These are phyloP conservation scores for Wickerhamomyces alni DNA, from an alignment of 805 yeast genomes.

Conservation along the genomic window DNA sequence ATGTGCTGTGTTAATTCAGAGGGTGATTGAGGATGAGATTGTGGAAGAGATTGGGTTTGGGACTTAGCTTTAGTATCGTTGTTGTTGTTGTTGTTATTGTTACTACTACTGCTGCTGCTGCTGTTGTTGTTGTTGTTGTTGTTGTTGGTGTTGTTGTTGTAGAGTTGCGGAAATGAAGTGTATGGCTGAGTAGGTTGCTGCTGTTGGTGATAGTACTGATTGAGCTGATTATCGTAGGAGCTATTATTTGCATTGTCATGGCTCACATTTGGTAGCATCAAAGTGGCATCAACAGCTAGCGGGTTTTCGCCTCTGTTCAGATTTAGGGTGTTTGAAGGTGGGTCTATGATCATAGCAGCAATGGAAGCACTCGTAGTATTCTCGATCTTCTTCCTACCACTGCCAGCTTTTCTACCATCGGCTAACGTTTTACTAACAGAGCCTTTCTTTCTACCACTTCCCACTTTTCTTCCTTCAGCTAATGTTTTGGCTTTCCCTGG, in stretches of 20 bases:
- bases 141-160: background rate
- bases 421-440: constrained; percentile 19
- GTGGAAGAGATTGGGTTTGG: background rate
- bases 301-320: background rate
- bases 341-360: background rate
- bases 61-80: background rate
- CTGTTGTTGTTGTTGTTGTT: constrained; percentile 1
- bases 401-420: constrained; percentile 21
- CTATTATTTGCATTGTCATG: background rate
- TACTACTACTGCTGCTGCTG: too few species aligned
- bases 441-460: constrained; percentile 24
- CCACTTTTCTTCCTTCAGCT: constrained; percentile 24
- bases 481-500: constrained; percentile 24
- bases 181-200: background rate
- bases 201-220: background rate
- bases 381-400: constrained; percentile 19
- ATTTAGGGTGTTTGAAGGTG: background rate
- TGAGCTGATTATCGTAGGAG: background rate
- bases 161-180: background rate
- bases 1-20: background rate
- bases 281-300: background rate
- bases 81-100: too few species aligned
- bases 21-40: background rate
- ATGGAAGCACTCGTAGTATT: background rate
- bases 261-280: background rate